Evolutionary conservation across 345 rosid species (phyloP).

Genomic region (Rhodamnia argentea): DNA sequence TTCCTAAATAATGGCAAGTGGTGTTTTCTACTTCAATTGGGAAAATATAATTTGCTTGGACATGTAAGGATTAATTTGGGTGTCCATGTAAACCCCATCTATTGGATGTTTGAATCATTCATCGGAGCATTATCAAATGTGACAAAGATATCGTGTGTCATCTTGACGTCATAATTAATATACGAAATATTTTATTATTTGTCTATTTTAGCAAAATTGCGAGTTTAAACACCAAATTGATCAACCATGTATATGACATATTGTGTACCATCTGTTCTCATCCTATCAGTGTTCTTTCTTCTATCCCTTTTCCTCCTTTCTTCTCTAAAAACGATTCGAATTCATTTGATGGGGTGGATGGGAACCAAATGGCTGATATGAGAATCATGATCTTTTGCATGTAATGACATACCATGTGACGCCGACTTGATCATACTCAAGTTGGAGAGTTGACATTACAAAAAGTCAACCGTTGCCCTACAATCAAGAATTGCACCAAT

Average conservation of each 20-base stretch:
- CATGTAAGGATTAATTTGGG: background rate
- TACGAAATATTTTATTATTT: too few species aligned
- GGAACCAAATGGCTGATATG: background rate
- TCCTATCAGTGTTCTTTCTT: background rate
- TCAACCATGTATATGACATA: background rate
- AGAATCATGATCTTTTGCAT: background rate
- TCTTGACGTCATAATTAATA: background rate
- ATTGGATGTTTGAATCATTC: background rate
- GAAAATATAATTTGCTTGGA: background rate
- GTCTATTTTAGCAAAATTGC: background rate
- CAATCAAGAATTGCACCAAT: background rate
- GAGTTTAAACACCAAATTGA: background rate
- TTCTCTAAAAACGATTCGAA: background rate
- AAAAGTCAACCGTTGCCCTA: background rate
- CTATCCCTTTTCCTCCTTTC: background rate
- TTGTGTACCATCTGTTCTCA: background rate
- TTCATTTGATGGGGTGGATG: rapidly evolving
- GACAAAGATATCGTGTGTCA: background rate
- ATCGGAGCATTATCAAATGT: background rate
- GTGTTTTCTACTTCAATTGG: background rate
- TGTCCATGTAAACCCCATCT: background rate
- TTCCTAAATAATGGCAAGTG: background rate
- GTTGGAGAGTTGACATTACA: background rate
- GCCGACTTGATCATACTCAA: background rate
- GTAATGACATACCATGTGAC: background rate